Percentiles rank a stretch among this genome's conserved stretches.
phyloP scores from a whole-genome alignment of 75 land plant genomes.

The Ceratopteris richardii region DNA sequence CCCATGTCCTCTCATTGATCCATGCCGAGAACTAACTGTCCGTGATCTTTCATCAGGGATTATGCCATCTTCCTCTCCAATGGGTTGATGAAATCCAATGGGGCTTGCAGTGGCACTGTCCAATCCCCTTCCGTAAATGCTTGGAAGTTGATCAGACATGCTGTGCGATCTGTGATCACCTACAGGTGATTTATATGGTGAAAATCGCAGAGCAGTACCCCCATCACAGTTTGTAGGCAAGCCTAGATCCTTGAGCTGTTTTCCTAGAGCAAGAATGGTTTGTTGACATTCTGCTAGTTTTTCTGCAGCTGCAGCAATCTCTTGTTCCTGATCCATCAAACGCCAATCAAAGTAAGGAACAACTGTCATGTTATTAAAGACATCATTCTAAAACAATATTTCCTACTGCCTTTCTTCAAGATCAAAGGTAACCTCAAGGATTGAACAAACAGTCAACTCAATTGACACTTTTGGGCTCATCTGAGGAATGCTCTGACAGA shows the following conservation, averaged over 20 bases:
- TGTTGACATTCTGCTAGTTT: slow-evolving; percentile 92
- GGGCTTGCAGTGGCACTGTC: neutral
- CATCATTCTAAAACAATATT: neutral
- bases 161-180: slow-evolving; percentile 1
- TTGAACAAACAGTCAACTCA: no score
- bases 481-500: no score
- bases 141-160: slow-evolving; percentile 2
- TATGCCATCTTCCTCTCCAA: neutral
- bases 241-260: slow-evolving; percentile 55
- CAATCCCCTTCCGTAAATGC: neutral
- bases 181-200: neutral
- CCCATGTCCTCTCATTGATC: neutral
- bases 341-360: neutral
- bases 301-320: slow-evolving; percentile 78
- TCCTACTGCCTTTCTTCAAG: neutral
- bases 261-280: slow-evolving; percentile 76
- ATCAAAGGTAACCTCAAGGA: no score
- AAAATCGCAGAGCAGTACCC: neutral
- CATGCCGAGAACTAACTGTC: neutral
- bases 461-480: no score
- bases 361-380: neutral
- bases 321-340: slow-evolving; percentile 49
- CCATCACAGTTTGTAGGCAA: slow-evolving; percentile 28
- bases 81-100: neutral
- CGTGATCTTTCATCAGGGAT: neutral